These are phyloP conservation scores for Eimeria acervulina DNA, from an alignment of 169 alveolate species.

Conservation along the genomic window DNA sequence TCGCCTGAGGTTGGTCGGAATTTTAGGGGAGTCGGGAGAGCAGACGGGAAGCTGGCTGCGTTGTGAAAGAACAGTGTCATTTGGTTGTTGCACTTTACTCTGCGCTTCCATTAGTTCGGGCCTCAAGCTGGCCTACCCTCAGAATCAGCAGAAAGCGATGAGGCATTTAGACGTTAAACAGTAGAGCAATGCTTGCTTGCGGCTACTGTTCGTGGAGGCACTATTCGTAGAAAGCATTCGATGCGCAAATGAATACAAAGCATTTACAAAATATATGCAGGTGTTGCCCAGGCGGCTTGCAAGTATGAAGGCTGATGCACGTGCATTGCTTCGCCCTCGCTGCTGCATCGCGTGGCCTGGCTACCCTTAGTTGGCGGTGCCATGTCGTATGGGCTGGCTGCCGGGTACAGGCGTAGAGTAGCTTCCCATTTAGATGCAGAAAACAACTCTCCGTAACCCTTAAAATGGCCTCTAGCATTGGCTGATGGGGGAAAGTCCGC, in stretches of 20 bases:
- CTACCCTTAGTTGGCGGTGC: too few relatives aligned
- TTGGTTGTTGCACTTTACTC: background rate
- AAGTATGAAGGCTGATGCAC: too few relatives aligned
- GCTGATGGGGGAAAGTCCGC: background rate
- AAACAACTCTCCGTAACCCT: background rate
- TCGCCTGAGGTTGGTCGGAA: background rate
- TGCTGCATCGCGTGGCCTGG: background rate
- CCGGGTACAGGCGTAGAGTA: too few relatives aligned
- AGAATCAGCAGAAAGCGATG: background rate
- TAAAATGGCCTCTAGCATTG: background rate
- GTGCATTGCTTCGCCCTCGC: too few relatives aligned
- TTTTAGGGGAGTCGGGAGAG: background rate
- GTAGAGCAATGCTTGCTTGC: background rate
- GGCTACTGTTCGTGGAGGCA: background rate
- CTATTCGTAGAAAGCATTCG: background rate
- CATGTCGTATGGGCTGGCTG: too few relatives aligned
- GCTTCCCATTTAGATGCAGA: too few relatives aligned
- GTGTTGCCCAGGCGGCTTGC: too few relatives aligned
- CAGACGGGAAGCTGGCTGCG: background rate
- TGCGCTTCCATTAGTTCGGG: background rate
- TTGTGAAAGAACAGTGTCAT: background rate
- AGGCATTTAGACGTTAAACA: background rate
- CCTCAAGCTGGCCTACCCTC: background rate
- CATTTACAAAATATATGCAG: background rate
- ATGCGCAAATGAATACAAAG: background rate